Evolutionary conservation across 2,329 filamentous ascomycete species (phyloP), one percentile per base, ranked within the genome.

Genomic region (Aurifilum marmelostoma): DNA sequence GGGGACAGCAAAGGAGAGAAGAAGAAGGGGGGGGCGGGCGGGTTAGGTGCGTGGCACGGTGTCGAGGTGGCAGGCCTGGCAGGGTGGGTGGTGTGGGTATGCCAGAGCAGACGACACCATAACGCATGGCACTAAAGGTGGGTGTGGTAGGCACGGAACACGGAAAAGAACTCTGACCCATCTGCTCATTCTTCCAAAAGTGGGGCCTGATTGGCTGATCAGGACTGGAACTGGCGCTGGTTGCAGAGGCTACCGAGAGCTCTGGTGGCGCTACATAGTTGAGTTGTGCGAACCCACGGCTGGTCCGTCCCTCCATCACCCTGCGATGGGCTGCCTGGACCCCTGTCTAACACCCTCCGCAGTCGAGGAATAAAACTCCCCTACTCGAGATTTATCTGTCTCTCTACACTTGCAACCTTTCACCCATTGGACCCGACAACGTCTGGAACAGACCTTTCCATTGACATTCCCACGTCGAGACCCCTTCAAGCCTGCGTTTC

Each of bases 161-260:
- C 78, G 77, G 78, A 75, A 79, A 68, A 64, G 69, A 65, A 71
- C 72, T 69, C 71, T 73, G 69, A 66, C 52, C 65, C 72, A 77
- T 80, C 77, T 79, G 75, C 77, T 79, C 77, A 80, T 79, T 77
- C 75, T 79, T 73, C 73, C 72, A 73, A 43, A 58, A 54, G 69
- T 70, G 69, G 69, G 63, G 39, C 58, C 52, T 50, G 34, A 66
- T 68, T 70, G 69, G 69, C 69, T 65, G 63, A 68, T 60, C 34
- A 61, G 32, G 58, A 29, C 58, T 37, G 32, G 58, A n/a, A 60
- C 32, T 37, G 58, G 21, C 32, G 27, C 54, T 29, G 54, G 54
- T 27, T 59, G 27, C 27, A 59, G 27, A 59, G 27, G 56, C 29
- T 37, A 37, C 24, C 29, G 27, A 59, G 27, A n/a, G 56, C 29